Base-by-base conservation (phyloP, 805 yeast genomes). In the Jamesozyma hellenica region DNA sequence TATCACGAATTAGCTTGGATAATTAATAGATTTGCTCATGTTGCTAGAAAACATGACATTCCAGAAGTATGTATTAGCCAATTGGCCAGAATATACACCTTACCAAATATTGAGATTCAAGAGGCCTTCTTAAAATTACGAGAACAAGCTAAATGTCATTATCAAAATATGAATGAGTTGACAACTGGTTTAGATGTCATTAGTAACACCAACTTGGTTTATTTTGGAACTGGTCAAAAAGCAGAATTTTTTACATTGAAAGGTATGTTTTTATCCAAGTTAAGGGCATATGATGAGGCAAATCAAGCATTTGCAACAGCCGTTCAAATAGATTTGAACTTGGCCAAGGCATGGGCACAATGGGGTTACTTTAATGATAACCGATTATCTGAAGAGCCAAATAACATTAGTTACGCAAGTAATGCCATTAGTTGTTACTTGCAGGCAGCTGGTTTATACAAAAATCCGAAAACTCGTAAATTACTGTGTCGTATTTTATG, bases 1-100 rank as follows among this genome's bases (percentile, higher is more conserved):
- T 92, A 85, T 64, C 99, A 92, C 59, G 99, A 92, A 62, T 86
- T 90, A 60, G 98, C 98, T 0, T 94, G 98, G 96, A 95, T 92
- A 7, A 90, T 92, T 53, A 92, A 92, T 63, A 67, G 97, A 39
- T 92, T 92, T 68, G 98, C 99, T 0, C 98, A 92, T 65, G 97
- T 94, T 40, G 97, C 98, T 0, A 74, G 98, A 47, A 86, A 87
- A 60, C 99, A 92, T 60, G 80, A 84, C 47, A 84, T 92, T 94
- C 84, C 95, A 2, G 96, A 92, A 41, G 98, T 94, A 30, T 92
- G 98, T 65, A 78, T 90, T 47, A 82, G 77, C 46, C 96, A 92
- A 57, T 67, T 92, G 56, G 83, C 95, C 2, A 82, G 88, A 68
- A 92, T 92, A 41, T 92, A 92, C 63, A 90, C 94, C 3, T 67